Conservation (phyloP, 495 filamentous ascomycete species). For the Amphirosellinia nigrospora region DNA sequence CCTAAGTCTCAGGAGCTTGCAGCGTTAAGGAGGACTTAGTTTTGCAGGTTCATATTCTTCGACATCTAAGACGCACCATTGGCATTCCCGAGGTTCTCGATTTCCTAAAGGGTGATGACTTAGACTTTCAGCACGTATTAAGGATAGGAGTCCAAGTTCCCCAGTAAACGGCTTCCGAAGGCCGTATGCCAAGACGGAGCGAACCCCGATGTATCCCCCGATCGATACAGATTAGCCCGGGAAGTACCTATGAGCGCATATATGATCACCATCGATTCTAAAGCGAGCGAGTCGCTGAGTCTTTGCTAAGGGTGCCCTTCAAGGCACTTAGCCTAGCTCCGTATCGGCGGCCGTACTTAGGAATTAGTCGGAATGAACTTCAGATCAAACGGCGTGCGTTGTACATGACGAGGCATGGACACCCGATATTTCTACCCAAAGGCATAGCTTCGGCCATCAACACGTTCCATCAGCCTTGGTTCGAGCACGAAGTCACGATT, state of each 20-base stretch:
- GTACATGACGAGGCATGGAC: background rate
- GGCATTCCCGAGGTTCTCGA: background rate
- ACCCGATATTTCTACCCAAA: background rate
- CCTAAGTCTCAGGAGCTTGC: background rate
- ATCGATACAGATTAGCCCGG: background rate
- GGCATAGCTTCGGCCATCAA: background rate
- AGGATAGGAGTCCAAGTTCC: background rate
- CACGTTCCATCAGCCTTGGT: background rate
- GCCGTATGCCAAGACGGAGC: conserved; percentile 13
- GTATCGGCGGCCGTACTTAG: background rate
- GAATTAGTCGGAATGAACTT: background rate
- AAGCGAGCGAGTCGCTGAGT: background rate
- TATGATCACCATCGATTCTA: background rate
- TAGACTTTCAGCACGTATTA: background rate
- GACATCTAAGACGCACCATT: no score
- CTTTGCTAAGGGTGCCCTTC: background rate
- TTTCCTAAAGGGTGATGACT: background rate
- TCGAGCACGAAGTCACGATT: background rate
- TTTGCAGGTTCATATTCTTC: no score
- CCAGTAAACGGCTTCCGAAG: background rate
- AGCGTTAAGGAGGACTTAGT: background rate
- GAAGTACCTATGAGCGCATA: background rate
- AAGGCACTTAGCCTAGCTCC: background rate
- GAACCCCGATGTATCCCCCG: conserved; percentile 2
- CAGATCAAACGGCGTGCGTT: no score